phyloP scores from a whole-genome alignment of 2,329 filamentous ascomycete species.

The Clonostachys sp. region DNA sequence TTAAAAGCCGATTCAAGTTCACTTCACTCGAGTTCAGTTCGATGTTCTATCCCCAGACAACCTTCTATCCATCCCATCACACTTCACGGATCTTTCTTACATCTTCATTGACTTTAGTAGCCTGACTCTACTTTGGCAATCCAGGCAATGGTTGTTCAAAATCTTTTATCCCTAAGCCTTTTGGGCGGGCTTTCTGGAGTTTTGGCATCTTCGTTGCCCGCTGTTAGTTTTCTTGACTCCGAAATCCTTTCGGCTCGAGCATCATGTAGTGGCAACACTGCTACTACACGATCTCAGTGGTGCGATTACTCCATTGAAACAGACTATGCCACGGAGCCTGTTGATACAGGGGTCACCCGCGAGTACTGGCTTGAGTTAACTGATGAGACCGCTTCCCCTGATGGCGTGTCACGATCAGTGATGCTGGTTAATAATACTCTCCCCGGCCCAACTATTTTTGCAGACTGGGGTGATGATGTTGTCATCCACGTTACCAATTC shows the following conservation, averaged over 20 bases:
- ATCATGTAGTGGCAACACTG: conserved; percentile 17
- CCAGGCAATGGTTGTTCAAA: neutral
- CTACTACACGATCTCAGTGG: conserved; percentile 31
- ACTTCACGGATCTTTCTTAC: neutral
- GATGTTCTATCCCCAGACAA: too few relatives aligned
- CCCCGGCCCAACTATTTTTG: conserved; percentile 54
- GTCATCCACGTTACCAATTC: conserved; percentile 50
- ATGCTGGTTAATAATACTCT: conserved; percentile 51
- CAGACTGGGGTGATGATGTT: conserved; percentile 45
- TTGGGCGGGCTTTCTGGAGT: neutral
- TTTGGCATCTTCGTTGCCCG: too few relatives aligned
- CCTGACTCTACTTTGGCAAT: neutral
- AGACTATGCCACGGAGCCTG: conserved; percentile 32
- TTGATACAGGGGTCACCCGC: conserved; percentile 42
- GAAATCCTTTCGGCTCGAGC: conserved; percentile 2
- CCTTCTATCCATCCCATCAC: neutral
- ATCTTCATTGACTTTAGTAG: too few relatives aligned
- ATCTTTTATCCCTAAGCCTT: neutral
- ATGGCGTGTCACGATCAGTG: conserved; percentile 33
- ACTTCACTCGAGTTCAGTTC: too few relatives aligned
- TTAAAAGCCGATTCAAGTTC: too few relatives aligned
- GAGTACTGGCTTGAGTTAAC: conserved; percentile 42
- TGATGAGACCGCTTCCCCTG: conserved; percentile 33
- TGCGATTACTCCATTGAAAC: conserved; percentile 43
- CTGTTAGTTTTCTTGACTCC: too few relatives aligned